Conservation (phyloP, 106 monocot species). For the Acorus calamus region DNA sequence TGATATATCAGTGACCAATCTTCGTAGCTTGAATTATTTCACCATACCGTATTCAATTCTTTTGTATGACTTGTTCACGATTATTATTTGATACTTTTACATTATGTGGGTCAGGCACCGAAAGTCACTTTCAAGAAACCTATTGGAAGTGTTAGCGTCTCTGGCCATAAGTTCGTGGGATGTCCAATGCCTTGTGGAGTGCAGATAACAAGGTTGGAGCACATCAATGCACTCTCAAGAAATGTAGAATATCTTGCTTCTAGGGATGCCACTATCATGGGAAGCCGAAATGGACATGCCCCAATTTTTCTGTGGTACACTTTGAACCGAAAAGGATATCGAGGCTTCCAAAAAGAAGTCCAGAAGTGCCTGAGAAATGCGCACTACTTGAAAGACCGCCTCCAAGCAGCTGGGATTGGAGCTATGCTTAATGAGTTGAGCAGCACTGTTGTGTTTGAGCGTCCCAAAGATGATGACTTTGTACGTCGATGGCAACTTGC, state of each 20-base stretch:
- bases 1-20: too few species aligned
- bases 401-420: constrained; percentile 52
- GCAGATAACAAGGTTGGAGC: constrained; percentile 59
- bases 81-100: constrained; percentile 4
- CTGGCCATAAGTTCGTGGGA: constrained; percentile 80
- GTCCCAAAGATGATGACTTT: constrained; percentile 77
- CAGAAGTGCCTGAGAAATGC: constrained; percentile 91
- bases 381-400: constrained; percentile 66
- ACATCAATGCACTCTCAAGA: constrained; percentile 70
- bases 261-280: constrained; percentile 92
- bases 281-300: constrained; percentile 79
- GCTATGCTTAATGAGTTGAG: constrained; percentile 98
- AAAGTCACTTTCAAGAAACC: constrained; percentile 42
- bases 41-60: not conserved
- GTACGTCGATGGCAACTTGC: constrained; percentile 85
- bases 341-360: constrained; percentile 68
- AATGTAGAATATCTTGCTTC: constrained; percentile 90
- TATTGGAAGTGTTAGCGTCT: constrained; percentile 80
- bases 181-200: constrained; percentile 90
- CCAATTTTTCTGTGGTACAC: constrained; percentile 94
- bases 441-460: constrained; percentile 92
- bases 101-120: constrained; percentile 15
- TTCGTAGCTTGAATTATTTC: too few species aligned
- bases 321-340: constrained; percentile 74
- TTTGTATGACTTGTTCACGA: not conserved